These are phyloP conservation scores for Arachnopeziza araneosa DNA, from an alignment of 2,329 filamentous ascomycete genomes.

Conservation along the genomic window DNA sequence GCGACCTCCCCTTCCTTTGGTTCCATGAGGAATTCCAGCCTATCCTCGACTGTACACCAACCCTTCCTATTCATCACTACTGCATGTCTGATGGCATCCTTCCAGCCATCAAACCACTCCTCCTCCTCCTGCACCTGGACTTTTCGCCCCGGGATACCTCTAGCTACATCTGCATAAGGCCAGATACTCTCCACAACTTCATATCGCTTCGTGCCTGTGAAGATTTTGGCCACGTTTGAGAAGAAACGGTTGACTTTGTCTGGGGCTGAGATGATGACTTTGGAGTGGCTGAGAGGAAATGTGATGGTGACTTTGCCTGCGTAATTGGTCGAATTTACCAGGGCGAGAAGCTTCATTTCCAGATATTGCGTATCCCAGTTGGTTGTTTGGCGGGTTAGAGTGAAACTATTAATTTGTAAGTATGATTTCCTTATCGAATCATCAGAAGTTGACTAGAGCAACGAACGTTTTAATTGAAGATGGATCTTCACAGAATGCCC, in stretches of 20 bases:
- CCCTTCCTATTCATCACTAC: constrained; percentile 25
- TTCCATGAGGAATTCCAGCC: constrained; percentile 28
- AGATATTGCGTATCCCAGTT: constrained; percentile 52
- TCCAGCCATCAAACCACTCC: constrained; percentile 50
- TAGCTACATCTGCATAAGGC: constrained; percentile 46
- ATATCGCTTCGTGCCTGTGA: constrained; percentile 48
- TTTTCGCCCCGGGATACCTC: constrained; percentile 35
- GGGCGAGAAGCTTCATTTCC: constrained; percentile 47
- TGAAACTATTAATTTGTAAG: constrained; percentile 34
- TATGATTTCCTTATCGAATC: neutral
- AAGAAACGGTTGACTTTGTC: constrained; percentile 51
- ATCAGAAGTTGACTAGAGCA: neutral
- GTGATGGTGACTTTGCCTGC: constrained; percentile 43
- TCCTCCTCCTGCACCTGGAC: constrained; percentile 49
- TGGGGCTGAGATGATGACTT: constrained; percentile 45
- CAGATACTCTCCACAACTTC: constrained; percentile 51
- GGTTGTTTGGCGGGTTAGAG: constrained; percentile 45
- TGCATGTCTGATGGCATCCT: constrained; percentile 38
- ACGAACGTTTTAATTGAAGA: constrained; percentile 13
- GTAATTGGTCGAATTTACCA: constrained; percentile 46
- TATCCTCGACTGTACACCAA: constrained; percentile 29
- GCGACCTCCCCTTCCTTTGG: constrained; percentile 12
- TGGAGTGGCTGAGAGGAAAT: constrained; percentile 45
- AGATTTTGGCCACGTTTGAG: constrained; percentile 45
- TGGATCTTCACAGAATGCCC: constrained; percentile 22